Conservation (phyloP, 1,284 basidiomycete genomes). For the Tranzscheliella williamsii region DNA sequence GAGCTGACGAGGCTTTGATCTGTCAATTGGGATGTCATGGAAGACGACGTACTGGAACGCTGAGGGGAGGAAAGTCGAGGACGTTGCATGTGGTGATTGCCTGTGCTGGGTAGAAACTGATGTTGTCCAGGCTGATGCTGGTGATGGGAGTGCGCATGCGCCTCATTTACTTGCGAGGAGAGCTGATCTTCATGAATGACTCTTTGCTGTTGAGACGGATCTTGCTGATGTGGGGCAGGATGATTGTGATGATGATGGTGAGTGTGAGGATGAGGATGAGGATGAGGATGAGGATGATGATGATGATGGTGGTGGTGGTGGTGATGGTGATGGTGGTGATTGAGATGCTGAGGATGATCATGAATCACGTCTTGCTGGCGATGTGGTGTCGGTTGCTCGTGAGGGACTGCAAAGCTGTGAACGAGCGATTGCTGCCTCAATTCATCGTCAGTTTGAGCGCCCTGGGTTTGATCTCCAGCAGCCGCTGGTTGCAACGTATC, state of each 20-base stretch:
- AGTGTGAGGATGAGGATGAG: background rate
- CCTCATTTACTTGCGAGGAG: background rate
- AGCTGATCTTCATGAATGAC: background rate
- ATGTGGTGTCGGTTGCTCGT: background rate
- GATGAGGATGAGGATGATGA: background rate
- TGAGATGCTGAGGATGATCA: background rate
- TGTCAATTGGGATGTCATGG: background rate
- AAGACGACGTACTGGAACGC: background rate
- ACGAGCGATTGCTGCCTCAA: too few relatives aligned
- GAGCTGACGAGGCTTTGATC: background rate
- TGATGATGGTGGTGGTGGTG: background rate
- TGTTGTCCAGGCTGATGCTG: background rate
- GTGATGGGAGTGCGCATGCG: background rate
- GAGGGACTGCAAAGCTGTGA: background rate
- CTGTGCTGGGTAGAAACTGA: background rate
- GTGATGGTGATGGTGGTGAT: background rate
- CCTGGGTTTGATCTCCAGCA: too few relatives aligned
- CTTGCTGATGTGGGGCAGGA: background rate
- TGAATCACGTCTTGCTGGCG: background rate
- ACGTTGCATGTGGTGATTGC: too few relatives aligned
- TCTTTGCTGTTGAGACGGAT: background rate
- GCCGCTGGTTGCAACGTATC: too few relatives aligned
- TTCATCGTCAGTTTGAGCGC: too few relatives aligned
- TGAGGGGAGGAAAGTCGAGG: too few relatives aligned
- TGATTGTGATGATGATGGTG: background rate